Evolutionary conservation across 352 stramenopile species (phyloP).

Genomic region (Globisporangium polare): DNA sequence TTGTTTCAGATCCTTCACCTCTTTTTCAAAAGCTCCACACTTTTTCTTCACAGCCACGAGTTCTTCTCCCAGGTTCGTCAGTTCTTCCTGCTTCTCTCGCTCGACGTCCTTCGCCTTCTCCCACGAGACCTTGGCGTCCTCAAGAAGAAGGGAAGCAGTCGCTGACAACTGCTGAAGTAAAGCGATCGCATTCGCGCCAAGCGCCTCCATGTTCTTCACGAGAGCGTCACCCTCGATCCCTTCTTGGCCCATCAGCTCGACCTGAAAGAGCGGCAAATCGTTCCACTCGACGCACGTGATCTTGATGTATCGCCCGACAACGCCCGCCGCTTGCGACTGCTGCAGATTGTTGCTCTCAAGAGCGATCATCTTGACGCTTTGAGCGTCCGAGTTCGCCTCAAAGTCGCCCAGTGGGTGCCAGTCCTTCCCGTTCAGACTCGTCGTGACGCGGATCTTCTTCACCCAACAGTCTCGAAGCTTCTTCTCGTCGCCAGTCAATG

Average conservation of each 20-base stretch:
- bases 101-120: conserved; percentile 71
- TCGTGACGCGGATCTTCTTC: conserved; percentile 51
- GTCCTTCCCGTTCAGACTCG: conserved; percentile 57
- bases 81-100: conserved; percentile 73
- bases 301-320: conserved; percentile 56
- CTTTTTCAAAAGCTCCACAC: conserved; percentile 42
- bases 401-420: conserved; percentile 62
- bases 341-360: conserved; percentile 21
- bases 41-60: conserved; percentile 50
- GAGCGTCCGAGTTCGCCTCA: conserved; percentile 45
- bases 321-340: background rate
- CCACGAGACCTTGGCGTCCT: conserved; percentile 69
- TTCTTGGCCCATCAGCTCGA: conserved; percentile 64
- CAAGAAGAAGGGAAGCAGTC: conserved; percentile 48
- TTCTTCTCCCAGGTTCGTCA: conserved; percentile 69
- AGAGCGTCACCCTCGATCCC: conserved; percentile 49
- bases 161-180: conserved; percentile 52
- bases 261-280: conserved; percentile 48
- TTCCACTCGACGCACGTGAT: conserved; percentile 67
- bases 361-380: conserved; percentile 27
- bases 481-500: background rate
- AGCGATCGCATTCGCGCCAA: conserved; percentile 34
- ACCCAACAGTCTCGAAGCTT: conserved; percentile 44
- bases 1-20: conserved; percentile 8
- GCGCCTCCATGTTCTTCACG: conserved; percentile 30